phyloP scores from a whole-genome alignment of 495 filamentous ascomycete species.

The Penicillium antarcticum region DNA sequence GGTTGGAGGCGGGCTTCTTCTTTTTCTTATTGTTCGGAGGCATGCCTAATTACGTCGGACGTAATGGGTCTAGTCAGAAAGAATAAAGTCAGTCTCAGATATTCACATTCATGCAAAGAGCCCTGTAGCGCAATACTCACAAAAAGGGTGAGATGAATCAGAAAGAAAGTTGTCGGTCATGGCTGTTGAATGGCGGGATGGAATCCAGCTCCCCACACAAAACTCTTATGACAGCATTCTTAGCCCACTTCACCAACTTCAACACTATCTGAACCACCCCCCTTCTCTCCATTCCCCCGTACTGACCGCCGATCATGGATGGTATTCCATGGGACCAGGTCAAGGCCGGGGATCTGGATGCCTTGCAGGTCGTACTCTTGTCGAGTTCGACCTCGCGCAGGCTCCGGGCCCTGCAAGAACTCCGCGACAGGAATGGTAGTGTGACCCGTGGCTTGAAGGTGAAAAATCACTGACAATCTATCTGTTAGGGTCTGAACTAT shows the following conservation, averaged over 20 bases:
- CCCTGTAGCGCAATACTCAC: conserved; percentile 4
- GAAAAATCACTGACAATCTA: conserved; percentile 7
- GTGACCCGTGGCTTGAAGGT: neutral
- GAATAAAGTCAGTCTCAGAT: neutral
- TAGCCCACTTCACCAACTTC: conserved; percentile 23
- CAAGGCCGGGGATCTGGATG: conserved; percentile 45
- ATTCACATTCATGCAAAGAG: too few species aligned
- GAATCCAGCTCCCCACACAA: conserved; percentile 27
- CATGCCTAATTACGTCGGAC: conserved; percentile 43
- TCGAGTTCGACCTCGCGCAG: conserved; percentile 49
- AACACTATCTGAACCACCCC: conserved; percentile 8
- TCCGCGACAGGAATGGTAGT: conserved; percentile 46
- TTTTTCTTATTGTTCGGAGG: conserved; percentile 79
- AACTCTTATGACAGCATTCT: conserved; percentile 49
- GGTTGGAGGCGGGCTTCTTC: conserved; percentile 79
- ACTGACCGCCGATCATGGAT: conserved; percentile 44
- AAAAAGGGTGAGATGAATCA: conserved; percentile 5
- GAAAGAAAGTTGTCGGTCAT: conserved; percentile 17
- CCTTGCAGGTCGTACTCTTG: conserved; percentile 41
- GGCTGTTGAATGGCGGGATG: conserved; percentile 18
- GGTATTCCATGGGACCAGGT: conserved; percentile 49
- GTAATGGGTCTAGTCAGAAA: conserved; percentile 7
- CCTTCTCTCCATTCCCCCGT: conserved; percentile 22
- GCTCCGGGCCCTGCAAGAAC: conserved; percentile 45
- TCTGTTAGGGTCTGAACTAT: conserved; percentile 29